These are phyloP conservation scores for Rubus parviflorus DNA, from an alignment of 306 rosid genomes.

Conservation along the genomic window DNA sequence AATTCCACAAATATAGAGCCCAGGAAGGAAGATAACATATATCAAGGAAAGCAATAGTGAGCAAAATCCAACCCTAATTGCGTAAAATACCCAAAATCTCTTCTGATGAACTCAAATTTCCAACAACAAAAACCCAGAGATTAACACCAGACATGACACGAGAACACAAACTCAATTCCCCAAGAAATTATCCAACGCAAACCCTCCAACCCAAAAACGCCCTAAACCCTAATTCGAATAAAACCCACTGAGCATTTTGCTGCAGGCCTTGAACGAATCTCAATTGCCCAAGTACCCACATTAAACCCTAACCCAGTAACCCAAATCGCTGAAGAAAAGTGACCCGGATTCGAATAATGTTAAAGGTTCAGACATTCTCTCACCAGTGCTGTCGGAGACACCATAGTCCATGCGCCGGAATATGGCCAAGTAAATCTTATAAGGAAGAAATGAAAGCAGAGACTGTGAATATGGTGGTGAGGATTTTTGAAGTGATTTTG, in stretches of 20 bases:
- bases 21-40: background rate
- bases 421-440: background rate
- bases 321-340: background rate
- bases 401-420: slow-evolving; percentile 32
- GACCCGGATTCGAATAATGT: background rate
- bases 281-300: slow-evolving; percentile 13
- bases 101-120: background rate
- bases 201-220: background rate
- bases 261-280: background rate
- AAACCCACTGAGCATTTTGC: background rate
- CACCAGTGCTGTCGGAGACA: slow-evolving; percentile 38
- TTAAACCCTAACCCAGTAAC: slow-evolving; percentile 23
- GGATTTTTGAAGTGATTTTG: background rate
- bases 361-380: slow-evolving; percentile 18
- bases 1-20: background rate
- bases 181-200: background rate
- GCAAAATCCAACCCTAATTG: slow-evolving; percentile 13
- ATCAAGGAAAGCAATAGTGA: background rate
- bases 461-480: background rate
- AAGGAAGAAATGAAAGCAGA: background rate
- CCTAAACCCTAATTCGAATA: slow-evolving; percentile 9
- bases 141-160: background rate
- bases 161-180: background rate
- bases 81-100: slow-evolving; percentile 6
- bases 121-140: slow-evolving; percentile 7